Percentiles rank a stretch among this genome's conserved stretches.
phyloP scores from a whole-genome alignment of 345 rosid species.

The Erucastrum elatum region DNA sequence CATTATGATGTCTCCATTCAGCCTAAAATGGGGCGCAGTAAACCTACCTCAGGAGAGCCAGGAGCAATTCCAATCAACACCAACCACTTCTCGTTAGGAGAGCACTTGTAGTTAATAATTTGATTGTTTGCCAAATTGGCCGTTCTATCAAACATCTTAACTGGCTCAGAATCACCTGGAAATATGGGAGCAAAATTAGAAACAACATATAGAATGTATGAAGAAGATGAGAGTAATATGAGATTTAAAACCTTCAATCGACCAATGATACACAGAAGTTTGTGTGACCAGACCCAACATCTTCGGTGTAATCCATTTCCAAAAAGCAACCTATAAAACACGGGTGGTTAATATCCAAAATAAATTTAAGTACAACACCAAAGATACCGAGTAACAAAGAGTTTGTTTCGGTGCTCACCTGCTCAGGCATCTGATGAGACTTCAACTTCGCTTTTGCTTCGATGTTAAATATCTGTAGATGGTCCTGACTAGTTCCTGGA shows the following conservation, averaged over 20 bases:
- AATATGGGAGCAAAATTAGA: slow-evolving; percentile 29
- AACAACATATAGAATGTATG: slow-evolving; percentile 1
- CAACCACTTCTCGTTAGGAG: slow-evolving; percentile 96
- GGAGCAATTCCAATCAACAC: slow-evolving; percentile 99
- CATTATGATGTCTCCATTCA: slow-evolving; percentile 8
- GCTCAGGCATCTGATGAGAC: slow-evolving; percentile 99
- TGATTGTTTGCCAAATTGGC: slow-evolving; percentile 95
- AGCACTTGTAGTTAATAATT: slow-evolving; percentile 93
- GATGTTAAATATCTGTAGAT: slow-evolving; percentile 96
- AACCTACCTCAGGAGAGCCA: slow-evolving; percentile 91
- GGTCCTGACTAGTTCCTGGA: slow-evolving; percentile 97
- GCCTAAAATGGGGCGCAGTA: slow-evolving; percentile 4
- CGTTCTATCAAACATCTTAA: slow-evolving; percentile 96
- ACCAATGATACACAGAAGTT: slow-evolving; percentile 92
- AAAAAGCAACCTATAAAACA: slow-evolving; percentile 78
- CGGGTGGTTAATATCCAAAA: slow-evolving; percentile 18
- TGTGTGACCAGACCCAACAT: slow-evolving; percentile 97
- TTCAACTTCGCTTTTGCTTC: slow-evolving; percentile 96
- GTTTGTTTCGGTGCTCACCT: slow-evolving; percentile 47
- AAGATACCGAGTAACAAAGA: not conserved
- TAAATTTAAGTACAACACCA: not conserved
- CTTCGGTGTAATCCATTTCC: slow-evolving; percentile 97
- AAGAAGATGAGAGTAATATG: slow-evolving; percentile 19
- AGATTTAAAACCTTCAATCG: slow-evolving; percentile 76
- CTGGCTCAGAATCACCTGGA: slow-evolving; percentile 96